These are phyloP conservation scores for Penicillium corylophilum DNA, from an alignment of 2,329 filamentous ascomycete genomes.

Conservation along the genomic window DNA sequence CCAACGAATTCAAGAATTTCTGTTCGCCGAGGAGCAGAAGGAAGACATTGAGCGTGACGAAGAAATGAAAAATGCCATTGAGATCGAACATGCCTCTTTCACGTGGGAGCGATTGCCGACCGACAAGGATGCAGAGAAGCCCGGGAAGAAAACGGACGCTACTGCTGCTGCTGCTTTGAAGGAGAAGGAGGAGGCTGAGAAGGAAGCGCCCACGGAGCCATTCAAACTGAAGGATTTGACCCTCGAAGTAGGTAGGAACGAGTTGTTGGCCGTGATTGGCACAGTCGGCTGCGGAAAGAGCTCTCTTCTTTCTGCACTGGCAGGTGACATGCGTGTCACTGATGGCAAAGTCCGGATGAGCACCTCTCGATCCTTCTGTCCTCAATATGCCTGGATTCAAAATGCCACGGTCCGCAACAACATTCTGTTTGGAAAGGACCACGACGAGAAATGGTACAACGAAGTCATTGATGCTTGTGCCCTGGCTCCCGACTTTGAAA, in stretches of 20 bases:
- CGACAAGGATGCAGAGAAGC: slow-evolving; percentile 15
- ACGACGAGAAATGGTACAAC: slow-evolving; percentile 75
- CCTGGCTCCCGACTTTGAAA: slow-evolving; percentile 79
- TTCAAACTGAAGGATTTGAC: slow-evolving; percentile 43
- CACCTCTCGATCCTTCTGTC: slow-evolving; percentile 82
- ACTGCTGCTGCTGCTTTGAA: slow-evolving; percentile 24
- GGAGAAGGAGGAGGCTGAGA: slow-evolving; percentile 18
- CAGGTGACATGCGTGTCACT: slow-evolving; percentile 75
- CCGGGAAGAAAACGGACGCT: slow-evolving; percentile 29
- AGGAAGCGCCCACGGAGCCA: slow-evolving; percentile 31
- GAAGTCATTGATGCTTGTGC: slow-evolving; percentile 85
- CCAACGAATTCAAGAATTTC: slow-evolving; percentile 80
- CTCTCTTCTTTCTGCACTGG: slow-evolving; percentile 81
- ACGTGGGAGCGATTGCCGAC: slow-evolving; percentile 58
- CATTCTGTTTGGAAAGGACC: slow-evolving; percentile 81
- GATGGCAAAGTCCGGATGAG: slow-evolving; percentile 80
- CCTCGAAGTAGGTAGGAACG: slow-evolving; percentile 38
- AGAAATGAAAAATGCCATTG: slow-evolving; percentile 58
- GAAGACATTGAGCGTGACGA: slow-evolving; percentile 65
- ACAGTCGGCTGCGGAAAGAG: slow-evolving; percentile 79
- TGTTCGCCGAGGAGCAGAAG: slow-evolving; percentile 79
- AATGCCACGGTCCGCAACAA: slow-evolving; percentile 86
- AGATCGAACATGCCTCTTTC: slow-evolving; percentile 67
- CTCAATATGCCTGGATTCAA: slow-evolving; percentile 97
- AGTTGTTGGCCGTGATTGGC: slow-evolving; percentile 61